Evolutionary conservation across 345 rosid genomes (phyloP).

Genomic region (Rubroshorea leprosula): DNA sequence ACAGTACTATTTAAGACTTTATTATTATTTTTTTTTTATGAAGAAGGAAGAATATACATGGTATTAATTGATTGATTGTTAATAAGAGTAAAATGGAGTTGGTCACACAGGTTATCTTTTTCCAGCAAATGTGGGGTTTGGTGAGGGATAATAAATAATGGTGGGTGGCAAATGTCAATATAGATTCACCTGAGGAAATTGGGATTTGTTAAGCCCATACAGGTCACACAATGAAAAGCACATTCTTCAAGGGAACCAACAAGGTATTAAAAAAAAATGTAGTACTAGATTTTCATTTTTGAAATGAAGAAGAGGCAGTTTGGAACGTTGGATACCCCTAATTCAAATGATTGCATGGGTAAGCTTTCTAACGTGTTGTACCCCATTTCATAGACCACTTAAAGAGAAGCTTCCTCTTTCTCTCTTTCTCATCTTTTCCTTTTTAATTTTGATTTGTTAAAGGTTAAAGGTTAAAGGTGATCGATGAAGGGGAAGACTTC

Average conservation of each 20-base stretch:
- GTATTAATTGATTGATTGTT: too few species aligned
- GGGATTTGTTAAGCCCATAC: too few species aligned
- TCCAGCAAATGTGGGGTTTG: neutral
- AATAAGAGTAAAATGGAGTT: too few species aligned
- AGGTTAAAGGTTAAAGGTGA: conserved; percentile 5
- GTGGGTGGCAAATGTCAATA: conserved; percentile 9
- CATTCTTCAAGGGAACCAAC: neutral
- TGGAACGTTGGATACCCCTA: conserved; percentile 9
- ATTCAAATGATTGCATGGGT: conserved; percentile 5
- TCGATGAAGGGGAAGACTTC: neutral
- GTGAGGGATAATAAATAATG: conserved; percentile 1
- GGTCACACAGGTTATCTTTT: too few species aligned
- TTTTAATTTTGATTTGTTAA: conserved; percentile 1
- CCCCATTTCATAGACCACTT: conserved; percentile 12
- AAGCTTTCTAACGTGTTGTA: neutral
- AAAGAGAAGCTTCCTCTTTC: conserved; percentile 1
- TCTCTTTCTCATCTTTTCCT: neutral
- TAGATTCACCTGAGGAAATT: conserved; percentile 10
- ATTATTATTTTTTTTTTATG: too few species aligned
- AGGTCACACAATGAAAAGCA: neutral
- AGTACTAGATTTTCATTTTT: neutral
- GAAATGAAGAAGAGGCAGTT: conserved; percentile 2
- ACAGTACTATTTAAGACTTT: too few species aligned
- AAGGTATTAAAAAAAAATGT: neutral
- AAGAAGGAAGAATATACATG: too few species aligned